Base-by-base conservation (phyloP, 306 rosid genomes). In the Begonia fuchsioides region DNA sequence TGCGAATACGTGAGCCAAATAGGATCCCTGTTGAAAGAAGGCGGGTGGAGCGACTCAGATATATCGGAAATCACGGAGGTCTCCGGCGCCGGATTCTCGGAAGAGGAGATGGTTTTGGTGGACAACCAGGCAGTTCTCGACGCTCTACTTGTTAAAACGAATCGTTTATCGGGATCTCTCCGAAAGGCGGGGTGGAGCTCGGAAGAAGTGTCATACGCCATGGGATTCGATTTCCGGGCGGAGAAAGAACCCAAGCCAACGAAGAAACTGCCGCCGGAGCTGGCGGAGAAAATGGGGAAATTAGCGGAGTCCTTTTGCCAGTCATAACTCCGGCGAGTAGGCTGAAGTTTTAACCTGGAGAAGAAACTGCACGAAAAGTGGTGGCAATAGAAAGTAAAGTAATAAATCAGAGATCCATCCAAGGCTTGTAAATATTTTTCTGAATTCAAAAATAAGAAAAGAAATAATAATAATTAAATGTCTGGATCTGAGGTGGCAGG, bases 131-230 rank as follows among this genome's bases (percentile, higher is more conserved):
- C 94, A 6, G 66, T 85, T 41, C 68, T 82, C 1, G 98, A 90
- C 56, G 96, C 96, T 43, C 69, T 90, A 38, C 77, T 90, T 1
- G 47, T 90, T 38, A 85, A 90, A 73, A 75, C 81, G 41, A 87
- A 82, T 63, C 63, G 73, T 68, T 77, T 69, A 47, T 81, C 98
- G 47, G 95, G 77, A 3, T 66, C 78, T 13, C 96, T 90, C 15
- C 85, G 96, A 1, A 85, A 82, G 60, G 81, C 98, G 1, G 98
- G 98, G 47, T 90, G 98, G 98, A 92, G 94, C 93, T 79, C 98
- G 60, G 98, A 85, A 44, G 98, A 85, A 44, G 98, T 90, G 0
- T 75, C 96, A 3, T 88, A 85, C 14, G 98, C 94, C 2, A 47
- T 92, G 49, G 98, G 98, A 2, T 92, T 92, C 13, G 86, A 92